Percentiles rank a stretch among this genome's conserved stretches.
These are phyloP conservation scores for Tephrocybe sp. DNA, from an alignment of 768 basidiomycete genomes.

Conservation along the genomic window DNA sequence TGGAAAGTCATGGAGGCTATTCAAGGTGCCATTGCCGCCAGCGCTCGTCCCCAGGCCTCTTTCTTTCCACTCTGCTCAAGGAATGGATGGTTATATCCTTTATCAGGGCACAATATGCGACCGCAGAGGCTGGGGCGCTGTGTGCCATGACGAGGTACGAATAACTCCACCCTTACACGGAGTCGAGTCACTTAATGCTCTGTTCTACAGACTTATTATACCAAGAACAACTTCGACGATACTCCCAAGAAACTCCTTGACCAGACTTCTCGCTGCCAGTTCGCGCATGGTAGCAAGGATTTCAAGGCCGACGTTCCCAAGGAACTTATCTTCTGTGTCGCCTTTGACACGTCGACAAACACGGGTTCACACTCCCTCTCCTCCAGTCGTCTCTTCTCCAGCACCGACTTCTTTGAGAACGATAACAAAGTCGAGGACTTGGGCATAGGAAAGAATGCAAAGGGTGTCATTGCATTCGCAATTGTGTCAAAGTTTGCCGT, in stretches of 20 bases:
- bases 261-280: slow-evolving; percentile 81
- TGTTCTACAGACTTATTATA: slow-evolving; percentile 76
- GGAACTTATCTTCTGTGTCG: slow-evolving; percentile 88
- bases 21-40: slow-evolving; percentile 64
- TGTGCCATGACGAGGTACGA: slow-evolving; percentile 76
- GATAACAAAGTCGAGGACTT: slow-evolving; percentile 77
- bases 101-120: slow-evolving; percentile 77
- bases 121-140: slow-evolving; percentile 46
- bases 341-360: slow-evolving; percentile 62
- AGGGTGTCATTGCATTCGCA: slow-evolving; percentile 90
- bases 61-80: slow-evolving; percentile 84
- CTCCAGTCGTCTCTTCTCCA: slow-evolving; percentile 76
- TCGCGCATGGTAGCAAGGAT: slow-evolving; percentile 83
- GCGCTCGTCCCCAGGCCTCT: slow-evolving; percentile 64
- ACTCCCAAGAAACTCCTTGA: slow-evolving; percentile 56
- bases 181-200: slow-evolving; percentile 7
- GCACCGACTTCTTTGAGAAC: slow-evolving; percentile 77
- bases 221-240: slow-evolving; percentile 77
- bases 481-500: slow-evolving; percentile 93
- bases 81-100: slow-evolving; percentile 70
- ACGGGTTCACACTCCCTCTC: slow-evolving; percentile 51
- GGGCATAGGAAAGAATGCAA: slow-evolving; percentile 81
- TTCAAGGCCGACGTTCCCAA: slow-evolving; percentile 77
- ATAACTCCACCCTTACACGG: background rate
- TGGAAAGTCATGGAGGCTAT: slow-evolving; percentile 85